Evolutionary conservation across 2,329 filamentous ascomycete species (phyloP).

Genomic region (Coniochaeta prunicola): DNA sequence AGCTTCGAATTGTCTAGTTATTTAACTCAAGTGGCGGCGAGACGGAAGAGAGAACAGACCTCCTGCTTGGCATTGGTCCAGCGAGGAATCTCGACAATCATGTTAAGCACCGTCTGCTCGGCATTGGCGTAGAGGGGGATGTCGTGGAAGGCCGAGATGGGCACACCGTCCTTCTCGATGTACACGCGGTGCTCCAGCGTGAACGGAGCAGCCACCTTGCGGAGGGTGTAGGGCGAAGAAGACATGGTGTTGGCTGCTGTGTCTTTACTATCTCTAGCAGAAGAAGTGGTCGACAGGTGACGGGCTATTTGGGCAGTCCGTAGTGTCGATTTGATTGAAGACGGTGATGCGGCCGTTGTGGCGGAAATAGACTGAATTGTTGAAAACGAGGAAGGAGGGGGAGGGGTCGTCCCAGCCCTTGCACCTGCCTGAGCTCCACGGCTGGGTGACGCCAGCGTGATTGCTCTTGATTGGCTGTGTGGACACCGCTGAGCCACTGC

Average conservation of each 20-base stretch:
- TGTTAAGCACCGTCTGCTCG: constrained; percentile 95
- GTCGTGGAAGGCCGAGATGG: constrained; percentile 95
- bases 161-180: constrained; percentile 94
- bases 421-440: constrained; percentile 8
- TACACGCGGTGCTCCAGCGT: constrained; percentile 96
- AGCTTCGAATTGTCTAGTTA: neutral
- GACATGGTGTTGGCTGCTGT: constrained; percentile 28
- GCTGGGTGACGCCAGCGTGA: constrained; percentile 17
- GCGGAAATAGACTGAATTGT: neutral
- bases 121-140: constrained; percentile 96
- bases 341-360: neutral
- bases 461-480: constrained; percentile 17
- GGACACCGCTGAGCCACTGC: constrained; percentile 11
- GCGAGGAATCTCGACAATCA: constrained; percentile 98
- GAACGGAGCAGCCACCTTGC: constrained; percentile 85
- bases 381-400: neutral
- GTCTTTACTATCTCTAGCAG: constrained; percentile 10
- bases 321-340: constrained; percentile 37
- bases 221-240: constrained; percentile 61
- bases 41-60: constrained; percentile 46
- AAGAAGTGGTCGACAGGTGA: constrained; percentile 39
- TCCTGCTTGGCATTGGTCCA: constrained; percentile 99
- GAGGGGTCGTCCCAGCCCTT: constrained; percentile 12
- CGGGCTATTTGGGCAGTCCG: constrained; percentile 48
- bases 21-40: neutral